These are phyloP conservation scores for Durotheca rogersii DNA, from an alignment of 495 filamentous ascomycete species.

Conservation along the genomic window DNA sequence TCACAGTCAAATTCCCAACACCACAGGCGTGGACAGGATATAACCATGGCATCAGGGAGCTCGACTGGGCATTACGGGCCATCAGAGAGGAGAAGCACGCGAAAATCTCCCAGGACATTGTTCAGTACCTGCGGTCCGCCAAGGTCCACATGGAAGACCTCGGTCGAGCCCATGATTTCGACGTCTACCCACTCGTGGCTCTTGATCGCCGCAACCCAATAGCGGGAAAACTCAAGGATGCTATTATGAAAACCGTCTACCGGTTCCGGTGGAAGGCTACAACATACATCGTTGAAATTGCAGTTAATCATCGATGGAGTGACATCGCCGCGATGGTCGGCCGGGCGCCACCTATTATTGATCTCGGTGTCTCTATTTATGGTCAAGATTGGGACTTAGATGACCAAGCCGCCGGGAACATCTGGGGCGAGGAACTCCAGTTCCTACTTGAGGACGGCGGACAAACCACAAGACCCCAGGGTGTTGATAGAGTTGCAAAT, in stretches of 20 bases:
- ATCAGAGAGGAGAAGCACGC: slow-evolving; percentile 35
- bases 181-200: slow-evolving; percentile 24
- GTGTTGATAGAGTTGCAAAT: slow-evolving; percentile 23
- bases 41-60: slow-evolving; percentile 25
- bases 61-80: slow-evolving; percentile 47
- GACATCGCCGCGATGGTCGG: slow-evolving; percentile 19
- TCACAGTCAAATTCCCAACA: background rate
- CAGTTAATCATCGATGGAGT: slow-evolving; percentile 55
- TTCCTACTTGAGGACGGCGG: slow-evolving; percentile 48
- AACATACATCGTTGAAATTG: slow-evolving; percentile 56
- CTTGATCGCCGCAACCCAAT: background rate
- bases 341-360: slow-evolving; percentile 15
- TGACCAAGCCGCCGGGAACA: slow-evolving; percentile 26
- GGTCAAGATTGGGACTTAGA: slow-evolving; percentile 53
- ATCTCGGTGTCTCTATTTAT: slow-evolving; percentile 53
- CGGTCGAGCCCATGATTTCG: slow-evolving; percentile 16
- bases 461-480: background rate
- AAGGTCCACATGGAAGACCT: slow-evolving; percentile 7
- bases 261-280: slow-evolving; percentile 49
- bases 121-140: slow-evolving; percentile 16
- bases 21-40: slow-evolving; percentile 1
- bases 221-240: slow-evolving; percentile 28
- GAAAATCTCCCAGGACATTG: slow-evolving; percentile 15
- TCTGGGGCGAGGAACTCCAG: slow-evolving; percentile 45
- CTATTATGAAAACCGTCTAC: slow-evolving; percentile 54